Percentiles rank a stretch among this genome's conserved stretches.
Conservation (phyloP, 495 filamentous ascomycete genomes). For the Tuber magnatum region DNA sequence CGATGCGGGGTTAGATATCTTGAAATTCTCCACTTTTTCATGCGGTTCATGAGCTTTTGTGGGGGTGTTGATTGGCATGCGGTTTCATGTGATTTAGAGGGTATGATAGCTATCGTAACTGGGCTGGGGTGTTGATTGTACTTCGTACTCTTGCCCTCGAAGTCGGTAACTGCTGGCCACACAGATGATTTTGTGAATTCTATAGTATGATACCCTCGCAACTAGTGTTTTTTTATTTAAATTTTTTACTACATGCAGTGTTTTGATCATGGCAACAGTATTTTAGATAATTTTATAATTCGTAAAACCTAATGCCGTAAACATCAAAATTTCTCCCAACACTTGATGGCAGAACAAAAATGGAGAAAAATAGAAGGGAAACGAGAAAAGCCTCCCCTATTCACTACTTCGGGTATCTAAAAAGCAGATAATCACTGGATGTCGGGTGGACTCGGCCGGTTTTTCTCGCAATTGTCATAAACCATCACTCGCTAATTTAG, state of each 20-base stretch:
- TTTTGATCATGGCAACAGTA: neutral
- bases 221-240: neutral
- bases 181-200: neutral
- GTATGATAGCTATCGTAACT: neutral
- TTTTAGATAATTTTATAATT: neutral
- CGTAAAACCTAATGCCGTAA: neutral
- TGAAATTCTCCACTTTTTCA: neutral
- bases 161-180: neutral
- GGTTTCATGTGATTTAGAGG: neutral
- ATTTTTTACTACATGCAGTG: neutral
- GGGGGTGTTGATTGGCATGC: neutral
- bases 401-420: neutral
- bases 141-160: neutral
- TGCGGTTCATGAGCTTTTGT: neutral
- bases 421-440: neutral
- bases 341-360: neutral
- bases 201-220: neutral
- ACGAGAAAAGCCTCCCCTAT: neutral
- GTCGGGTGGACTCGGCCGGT: neutral
- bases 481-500: constrained; percentile 33
- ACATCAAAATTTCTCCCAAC: neutral
- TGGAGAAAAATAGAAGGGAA: neutral
- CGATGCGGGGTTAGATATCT: neutral
- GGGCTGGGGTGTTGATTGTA: neutral
- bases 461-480: constrained; percentile 18